Percentiles rank a stretch among this genome's conserved stretches.
Conservation (phyloP, 192 early-diverging fungal species). For the Coemansia umbellata region DNA sequence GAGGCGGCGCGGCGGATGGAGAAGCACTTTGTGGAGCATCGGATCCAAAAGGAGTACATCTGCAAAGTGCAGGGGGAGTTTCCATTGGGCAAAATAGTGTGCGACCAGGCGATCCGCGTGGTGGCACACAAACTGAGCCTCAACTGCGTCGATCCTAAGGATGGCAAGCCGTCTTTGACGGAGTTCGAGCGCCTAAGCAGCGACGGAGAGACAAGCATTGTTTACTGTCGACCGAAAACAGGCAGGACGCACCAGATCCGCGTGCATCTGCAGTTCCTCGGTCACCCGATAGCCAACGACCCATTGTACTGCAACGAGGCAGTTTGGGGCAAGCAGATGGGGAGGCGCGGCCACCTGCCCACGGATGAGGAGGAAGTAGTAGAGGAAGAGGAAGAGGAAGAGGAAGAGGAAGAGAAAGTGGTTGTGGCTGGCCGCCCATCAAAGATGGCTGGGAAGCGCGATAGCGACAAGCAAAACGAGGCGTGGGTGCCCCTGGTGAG, state of each 20-base stretch:
- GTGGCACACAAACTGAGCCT: slow-evolving; percentile 84
- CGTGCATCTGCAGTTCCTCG: slow-evolving; percentile 91
- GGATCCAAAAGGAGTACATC: slow-evolving; percentile 84
- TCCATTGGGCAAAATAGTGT: slow-evolving; percentile 58
- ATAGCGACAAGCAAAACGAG: slow-evolving; percentile 5
- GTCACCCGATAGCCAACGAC: slow-evolving; percentile 92
- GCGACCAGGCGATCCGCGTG: slow-evolving; percentile 79
- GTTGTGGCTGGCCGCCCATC: neutral
- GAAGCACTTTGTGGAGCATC: slow-evolving; percentile 58
- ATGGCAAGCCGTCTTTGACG: slow-evolving; percentile 82
- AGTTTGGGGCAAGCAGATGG: slow-evolving; percentile 64
- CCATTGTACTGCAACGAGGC: slow-evolving; percentile 78
- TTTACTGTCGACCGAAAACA: slow-evolving; percentile 78
- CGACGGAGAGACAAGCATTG: slow-evolving; percentile 69
- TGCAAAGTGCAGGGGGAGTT: slow-evolving; percentile 86
- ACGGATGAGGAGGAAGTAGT: neutral
- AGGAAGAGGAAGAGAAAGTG: neutral
- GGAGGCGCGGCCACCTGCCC: slow-evolving; percentile 48
- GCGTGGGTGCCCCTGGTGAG: slow-evolving; percentile 20
- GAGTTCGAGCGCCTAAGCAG: slow-evolving; percentile 64
- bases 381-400: neutral
- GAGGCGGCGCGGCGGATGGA: slow-evolving; percentile 62
- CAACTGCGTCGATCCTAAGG: slow-evolving; percentile 69
- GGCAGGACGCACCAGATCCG: slow-evolving; percentile 97
- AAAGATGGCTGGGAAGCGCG: slow-evolving; percentile 20